phyloP scores from a whole-genome alignment of 164 flowering plant genomes.

The Piper longum region DNA sequence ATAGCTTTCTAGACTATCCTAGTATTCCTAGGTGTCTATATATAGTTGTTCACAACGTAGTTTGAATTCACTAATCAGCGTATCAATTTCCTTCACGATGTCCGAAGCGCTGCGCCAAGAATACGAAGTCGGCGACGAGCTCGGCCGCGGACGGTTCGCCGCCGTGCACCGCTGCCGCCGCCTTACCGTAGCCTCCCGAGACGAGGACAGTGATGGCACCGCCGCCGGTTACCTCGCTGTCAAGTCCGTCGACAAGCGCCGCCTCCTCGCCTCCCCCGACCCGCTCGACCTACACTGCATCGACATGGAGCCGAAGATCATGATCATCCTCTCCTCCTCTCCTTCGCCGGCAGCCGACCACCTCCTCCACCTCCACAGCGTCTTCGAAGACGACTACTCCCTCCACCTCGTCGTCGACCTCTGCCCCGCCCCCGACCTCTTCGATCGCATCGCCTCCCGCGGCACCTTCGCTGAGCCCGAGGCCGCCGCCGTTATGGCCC shows the following conservation, averaged over 20 bases:
- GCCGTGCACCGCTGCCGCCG: constrained; percentile 42
- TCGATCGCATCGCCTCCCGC: constrained; percentile 13
- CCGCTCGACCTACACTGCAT: constrained; percentile 47
- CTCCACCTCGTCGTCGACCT: constrained; percentile 48
- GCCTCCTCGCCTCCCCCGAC: constrained; percentile 26
- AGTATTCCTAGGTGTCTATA: too few species aligned
- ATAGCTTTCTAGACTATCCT: too few species aligned
- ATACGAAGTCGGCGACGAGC: constrained; percentile 48
- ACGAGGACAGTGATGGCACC: too few species aligned
- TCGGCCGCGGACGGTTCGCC: constrained; percentile 78
- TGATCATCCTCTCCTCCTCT: constrained; percentile 5
- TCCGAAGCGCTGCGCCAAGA: constrained; percentile 31
- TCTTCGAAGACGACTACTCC: constrained; percentile 36
- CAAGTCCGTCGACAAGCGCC: constrained; percentile 54
- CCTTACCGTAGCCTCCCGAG: constrained; percentile 16
- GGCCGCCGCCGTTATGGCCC: constrained; percentile 23
- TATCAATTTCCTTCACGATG: constrained; percentile 16
- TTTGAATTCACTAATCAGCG: too few species aligned
- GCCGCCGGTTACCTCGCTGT: constrained; percentile 27
- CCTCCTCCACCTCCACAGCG: constrained; percentile 21
- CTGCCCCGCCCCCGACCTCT: constrained; percentile 31
- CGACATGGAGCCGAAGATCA: constrained; percentile 44
- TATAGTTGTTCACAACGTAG: too few species aligned
- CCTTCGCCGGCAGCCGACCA: constrained; percentile 30
- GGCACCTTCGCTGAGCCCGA: constrained; percentile 31